Evolutionary conservation across 495 filamentous ascomycete genomes (phyloP), one percentile per base, ranked within the genome.

Genomic region (Sporormia fimetaria): DNA sequence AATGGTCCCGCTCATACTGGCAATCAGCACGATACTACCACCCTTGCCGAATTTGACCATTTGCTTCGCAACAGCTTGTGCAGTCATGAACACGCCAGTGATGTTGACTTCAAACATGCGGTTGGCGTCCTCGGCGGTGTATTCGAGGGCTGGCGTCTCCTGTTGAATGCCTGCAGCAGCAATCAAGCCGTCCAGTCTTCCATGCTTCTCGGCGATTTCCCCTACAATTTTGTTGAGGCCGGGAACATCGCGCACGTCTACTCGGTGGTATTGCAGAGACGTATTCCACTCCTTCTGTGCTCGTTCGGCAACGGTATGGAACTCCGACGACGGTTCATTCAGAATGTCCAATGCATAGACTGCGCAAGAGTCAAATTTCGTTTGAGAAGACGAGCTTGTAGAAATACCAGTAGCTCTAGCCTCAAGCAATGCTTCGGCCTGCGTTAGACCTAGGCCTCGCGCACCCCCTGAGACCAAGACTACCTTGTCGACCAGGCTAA

Each of bases 201-300:
- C 79, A 51, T 88, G 76, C 23, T 68, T 67, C 22, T 74, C 67
- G 16, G 73, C 81, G 33, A 94, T 92, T 9, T 66, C 67, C 44
- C 69, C 66, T 30, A 92, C 65, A 21, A 81, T 70, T 24, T 64
- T 62, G 56, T 84, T 78, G 21, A 95, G 66, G 5, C 69, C 61
- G 15, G 69, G 63, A 16, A 78, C 78, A 56, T 87, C 75, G n/a
- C 83, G 79, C 17, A 94, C 84, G 56, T 94, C 85, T 40, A 90
- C 78, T 44, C 77, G 78, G 57, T 81, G 80, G 65, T 94, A 92
- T 44, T 74, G 64, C 23, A 94, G 57, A 29, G 73, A 71, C 14
- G 82, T 80, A 26, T 73, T 75, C 6, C 92, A 68, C 49, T 80
- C 75, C 25, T 69, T 57, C 4, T 58, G 63, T 4, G 83, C 83